Evolutionary conservation across 805 yeast genomes (phyloP).

Genomic region (Starmerella apicola): DNA sequence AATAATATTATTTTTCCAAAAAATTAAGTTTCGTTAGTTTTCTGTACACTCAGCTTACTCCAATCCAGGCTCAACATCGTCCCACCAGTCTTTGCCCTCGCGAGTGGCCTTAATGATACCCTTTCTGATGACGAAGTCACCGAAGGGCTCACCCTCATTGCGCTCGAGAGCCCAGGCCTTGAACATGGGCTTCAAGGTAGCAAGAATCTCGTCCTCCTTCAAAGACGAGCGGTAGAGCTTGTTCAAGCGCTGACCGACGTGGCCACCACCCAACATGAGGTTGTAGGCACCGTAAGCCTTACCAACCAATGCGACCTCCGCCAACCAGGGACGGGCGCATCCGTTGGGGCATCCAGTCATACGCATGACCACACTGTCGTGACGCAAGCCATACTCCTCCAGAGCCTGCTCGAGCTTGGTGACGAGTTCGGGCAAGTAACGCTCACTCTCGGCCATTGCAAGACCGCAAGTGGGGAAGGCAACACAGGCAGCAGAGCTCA

Average conservation of each 20-base stretch:
- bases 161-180: slow-evolving; percentile 92
- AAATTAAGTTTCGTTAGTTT: background rate
- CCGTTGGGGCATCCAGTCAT: slow-evolving; percentile 99
- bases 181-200: slow-evolving; percentile 68
- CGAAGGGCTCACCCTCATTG: slow-evolving; percentile 83
- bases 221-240: slow-evolving; percentile 79
- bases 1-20: too few relatives aligned
- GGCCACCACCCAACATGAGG: slow-evolving; percentile 91
- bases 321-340: slow-evolving; percentile 97
- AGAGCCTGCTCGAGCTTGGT: slow-evolving; percentile 71
- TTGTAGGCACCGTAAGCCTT: slow-evolving; percentile 90
- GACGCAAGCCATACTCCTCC: slow-evolving; percentile 86
- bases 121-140: slow-evolving; percentile 77
- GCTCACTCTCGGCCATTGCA: slow-evolving; percentile 97
- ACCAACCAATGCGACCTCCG: slow-evolving; percentile 91
- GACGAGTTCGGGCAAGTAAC: slow-evolving; percentile 74
- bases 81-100: slow-evolving; percentile 92
- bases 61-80: slow-evolving; percentile 43
- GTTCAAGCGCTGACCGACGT: slow-evolving; percentile 82
- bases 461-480: slow-evolving; percentile 98
- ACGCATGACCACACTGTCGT: slow-evolving; percentile 89
- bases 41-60: too few relatives aligned
- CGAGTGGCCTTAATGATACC: slow-evolving; percentile 82
- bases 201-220: slow-evolving; percentile 78
- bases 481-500: slow-evolving; percentile 91